Evolutionary conservation across 371 early-diverging fungal species (phyloP), one percentile per base, ranked within the genome.

Genomic region (Zopfochytrium polystomum): DNA sequence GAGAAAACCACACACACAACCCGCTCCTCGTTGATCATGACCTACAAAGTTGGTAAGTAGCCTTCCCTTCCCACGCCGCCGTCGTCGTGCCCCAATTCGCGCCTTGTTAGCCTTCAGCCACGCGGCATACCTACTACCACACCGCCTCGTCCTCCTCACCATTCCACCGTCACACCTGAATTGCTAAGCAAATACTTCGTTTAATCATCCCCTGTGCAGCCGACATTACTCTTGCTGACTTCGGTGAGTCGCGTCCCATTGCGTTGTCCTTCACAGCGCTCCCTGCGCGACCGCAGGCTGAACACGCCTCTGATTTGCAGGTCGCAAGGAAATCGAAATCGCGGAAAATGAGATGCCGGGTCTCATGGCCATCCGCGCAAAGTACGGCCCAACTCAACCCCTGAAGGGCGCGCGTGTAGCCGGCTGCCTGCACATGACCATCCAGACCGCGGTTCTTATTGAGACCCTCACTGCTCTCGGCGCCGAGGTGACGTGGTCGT

Each of bases 401-500:
- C 87, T 98, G 70, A 86, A 87, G 65, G 99, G 98, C 76, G 96
- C 98, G 66, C 91, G 99, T 70, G 93, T 98, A 68, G 93, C 93
- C 63, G 98, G 98, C 42, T 97, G 98, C 81, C 85, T 98, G 70
- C 97, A 98, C 85, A 97, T 96, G 96, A 98, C 96, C 77, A 91
- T 98, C 74, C 92, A 98, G 85, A 96, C 98, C 47, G 99, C 97
- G 60, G 95, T 97, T 62, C 86, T 98, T 68, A 96, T 97, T 81
- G 97, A 97, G 85, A 95, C 97, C 61, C 84, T 98, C 64, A 83
- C 85, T 61, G 89, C 85, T 61, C 87, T 98, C 63, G 99, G 99
- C 76, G 99, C 99, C 60, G 86, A 96, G 74, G 95, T 97, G 47
- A 84, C 98, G 76, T 98, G 99, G 99, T 91, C 93, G 67, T 93